Evolutionary conservation across 177 flowering plant species (phyloP).

Genomic region (Vitis hybrid): DNA sequence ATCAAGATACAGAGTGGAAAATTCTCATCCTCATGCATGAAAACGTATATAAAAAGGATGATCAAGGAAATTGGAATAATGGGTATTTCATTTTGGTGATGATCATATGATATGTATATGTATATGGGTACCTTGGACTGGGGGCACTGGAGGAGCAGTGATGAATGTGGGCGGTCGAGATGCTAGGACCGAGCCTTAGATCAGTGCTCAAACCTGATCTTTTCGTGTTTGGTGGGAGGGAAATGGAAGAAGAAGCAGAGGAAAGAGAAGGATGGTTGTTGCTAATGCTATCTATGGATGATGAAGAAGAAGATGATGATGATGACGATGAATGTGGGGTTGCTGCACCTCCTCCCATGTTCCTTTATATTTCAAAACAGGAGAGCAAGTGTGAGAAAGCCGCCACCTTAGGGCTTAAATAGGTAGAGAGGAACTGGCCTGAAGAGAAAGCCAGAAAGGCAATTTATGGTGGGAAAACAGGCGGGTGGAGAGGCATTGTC

Average conservation of each 20-base stretch:
- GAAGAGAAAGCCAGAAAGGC: not conserved
- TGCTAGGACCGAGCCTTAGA: slow-evolving; percentile 57
- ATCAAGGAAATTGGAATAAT: too few species aligned
- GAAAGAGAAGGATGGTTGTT: slow-evolving; percentile 17
- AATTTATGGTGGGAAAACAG: not conserved
- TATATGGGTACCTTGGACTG: too few species aligned
- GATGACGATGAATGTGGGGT: too few species aligned
- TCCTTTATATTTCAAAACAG: too few species aligned
- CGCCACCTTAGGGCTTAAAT: not conserved
- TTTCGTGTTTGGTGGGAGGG: not conserved
- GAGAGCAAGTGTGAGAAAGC: too few species aligned
- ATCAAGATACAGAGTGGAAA: not conserved
- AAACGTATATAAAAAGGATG: too few species aligned
- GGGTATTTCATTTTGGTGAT: too few species aligned
- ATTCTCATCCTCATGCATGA: slow-evolving; percentile 7
- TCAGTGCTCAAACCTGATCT: slow-evolving; percentile 43
- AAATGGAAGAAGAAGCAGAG: slow-evolving; percentile 1
- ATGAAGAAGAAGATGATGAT: slow-evolving; percentile 30
- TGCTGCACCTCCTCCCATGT: too few species aligned
- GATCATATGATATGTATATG: too few species aligned
- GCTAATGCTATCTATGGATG: slow-evolving; percentile 36
- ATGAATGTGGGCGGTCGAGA: slow-evolving; percentile 23
- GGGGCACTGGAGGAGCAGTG: not conserved
- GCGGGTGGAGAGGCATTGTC: not conserved
- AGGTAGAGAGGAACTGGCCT: not conserved